A percentile compares a stretch with the other conserved stretches of the same genome.
Evolutionary conservation across 306 rosid species (phyloP).

Genomic region (Hylodesmum podocarpum): DNA sequence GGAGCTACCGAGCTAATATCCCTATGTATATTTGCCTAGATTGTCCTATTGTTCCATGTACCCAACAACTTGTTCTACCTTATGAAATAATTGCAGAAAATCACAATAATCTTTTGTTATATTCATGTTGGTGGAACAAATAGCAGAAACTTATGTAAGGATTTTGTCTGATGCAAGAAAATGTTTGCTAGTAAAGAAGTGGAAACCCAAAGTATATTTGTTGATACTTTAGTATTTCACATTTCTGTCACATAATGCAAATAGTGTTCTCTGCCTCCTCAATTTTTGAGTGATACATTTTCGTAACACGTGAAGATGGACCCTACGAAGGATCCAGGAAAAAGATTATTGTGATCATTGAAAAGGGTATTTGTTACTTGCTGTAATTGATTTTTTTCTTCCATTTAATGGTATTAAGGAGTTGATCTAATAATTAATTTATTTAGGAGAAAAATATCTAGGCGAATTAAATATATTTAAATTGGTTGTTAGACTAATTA

Average conservation of each 20-base stretch:
- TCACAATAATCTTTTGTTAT: slow-evolving; percentile 3
- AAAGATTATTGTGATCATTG: neutral
- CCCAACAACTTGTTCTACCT: slow-evolving; percentile 33
- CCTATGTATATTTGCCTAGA: neutral
- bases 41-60: slow-evolving; percentile 17
- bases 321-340: neutral
- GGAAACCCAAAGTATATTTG: slow-evolving; percentile 21
- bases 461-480: no score
- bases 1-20: slow-evolving; percentile 4
- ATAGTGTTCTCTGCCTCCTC: slow-evolving; percentile 13
- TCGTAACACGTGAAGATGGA: slow-evolving; percentile 54
- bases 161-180: slow-evolving; percentile 40
- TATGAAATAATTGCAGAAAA: neutral
- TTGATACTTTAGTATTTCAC: slow-evolving; percentile 15
- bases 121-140: slow-evolving; percentile 31
- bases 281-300: slow-evolving; percentile 31
- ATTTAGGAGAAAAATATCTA: no score
- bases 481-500: no score
- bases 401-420: neutral
- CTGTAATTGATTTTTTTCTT: neutral
- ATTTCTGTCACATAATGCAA: slow-evolving; percentile 26
- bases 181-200: slow-evolving; percentile 38
- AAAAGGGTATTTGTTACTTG: neutral
- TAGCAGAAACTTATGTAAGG: slow-evolving; percentile 31
- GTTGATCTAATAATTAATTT: neutral